Evolutionary conservation across 2,329 filamentous ascomycete species (phyloP).

Genomic region (Alternaria ventricosa): DNA sequence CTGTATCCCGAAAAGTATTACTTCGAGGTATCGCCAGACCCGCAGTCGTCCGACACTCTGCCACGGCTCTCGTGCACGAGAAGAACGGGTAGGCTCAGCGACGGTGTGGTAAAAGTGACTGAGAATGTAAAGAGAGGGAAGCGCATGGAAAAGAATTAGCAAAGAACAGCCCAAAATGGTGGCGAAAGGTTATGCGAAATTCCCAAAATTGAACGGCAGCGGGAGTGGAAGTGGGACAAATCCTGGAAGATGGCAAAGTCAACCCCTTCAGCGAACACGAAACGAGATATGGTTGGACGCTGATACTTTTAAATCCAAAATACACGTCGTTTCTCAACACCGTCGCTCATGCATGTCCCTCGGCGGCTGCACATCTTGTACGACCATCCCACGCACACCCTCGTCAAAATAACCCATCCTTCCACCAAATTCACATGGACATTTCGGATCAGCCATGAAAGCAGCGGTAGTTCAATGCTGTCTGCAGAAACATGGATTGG

Average conservation of each 20-base stretch:
- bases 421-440: background rate
- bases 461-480: background rate
- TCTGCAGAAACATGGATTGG: background rate
- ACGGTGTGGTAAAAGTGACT: too few species aligned
- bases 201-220: too few species aligned
- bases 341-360: background rate
- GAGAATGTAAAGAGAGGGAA: too few species aligned
- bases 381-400: background rate
- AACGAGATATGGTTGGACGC: background rate
- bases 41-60: too few species aligned
- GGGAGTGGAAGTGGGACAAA: too few species aligned
- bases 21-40: background rate
- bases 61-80: too few species aligned
- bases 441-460: fast-evolving
- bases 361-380: background rate
- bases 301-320: background rate
- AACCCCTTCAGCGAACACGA: background rate
- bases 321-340: background rate
- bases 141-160: too few species aligned
- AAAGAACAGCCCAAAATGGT: too few species aligned
- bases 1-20: background rate
- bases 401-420: background rate
- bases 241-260: background rate
- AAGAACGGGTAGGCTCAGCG: too few species aligned
- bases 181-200: too few species aligned